Evolutionary conservation across 2,329 filamentous ascomycete genomes (phyloP), one percentile per base, ranked within the genome.

Genomic region (Thielaviopsis populi): DNA sequence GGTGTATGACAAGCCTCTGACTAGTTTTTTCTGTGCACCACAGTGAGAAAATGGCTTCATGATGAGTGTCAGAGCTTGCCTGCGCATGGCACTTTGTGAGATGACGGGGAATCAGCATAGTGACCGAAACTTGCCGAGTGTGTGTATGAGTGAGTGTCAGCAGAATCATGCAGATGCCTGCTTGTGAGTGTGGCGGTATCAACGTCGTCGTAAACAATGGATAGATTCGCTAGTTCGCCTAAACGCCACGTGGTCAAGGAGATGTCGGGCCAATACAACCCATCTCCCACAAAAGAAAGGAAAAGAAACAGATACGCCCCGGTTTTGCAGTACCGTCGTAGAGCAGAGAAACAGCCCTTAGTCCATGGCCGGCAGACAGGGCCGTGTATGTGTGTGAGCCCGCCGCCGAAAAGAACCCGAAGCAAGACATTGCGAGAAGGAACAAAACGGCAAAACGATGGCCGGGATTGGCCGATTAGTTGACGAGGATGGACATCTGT

Each of bases 401-500:
- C 7, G 33, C 17, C 53, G 30, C 42, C 27, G 30, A 60, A 63
- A 50, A 58, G 46, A 63, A 56, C 30, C 24, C 13, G 8, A 13
- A 61, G 58, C 13, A 42, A 50, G 19, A 63, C 13, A 40, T 33
- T 7, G n/a, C 42, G n/a, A 50, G 42, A 24, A 17, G 53, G 22
- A 8, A 19, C 0, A 40, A 27, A 17, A 24, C 24, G 15, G 11
- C 33, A 24, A 30, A 50, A 41, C 42, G 4, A 42, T 22, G 33
- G 22, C 27, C 17, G 33, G 8, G 54, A 3, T 22, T 3, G 67
- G 68, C 74, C 2, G 74, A 74, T 68, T 74, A 75, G 69, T 70
- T 73, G 59, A 74, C 67, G 63, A 75, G 69, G 62, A 75, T 72
- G 42, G 74, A 74, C 62, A 71, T 70, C 73, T 75, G 19, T 11